Conservation (phyloP, 805 yeast species). For the Saccharomycopsis sp. region DNA sequence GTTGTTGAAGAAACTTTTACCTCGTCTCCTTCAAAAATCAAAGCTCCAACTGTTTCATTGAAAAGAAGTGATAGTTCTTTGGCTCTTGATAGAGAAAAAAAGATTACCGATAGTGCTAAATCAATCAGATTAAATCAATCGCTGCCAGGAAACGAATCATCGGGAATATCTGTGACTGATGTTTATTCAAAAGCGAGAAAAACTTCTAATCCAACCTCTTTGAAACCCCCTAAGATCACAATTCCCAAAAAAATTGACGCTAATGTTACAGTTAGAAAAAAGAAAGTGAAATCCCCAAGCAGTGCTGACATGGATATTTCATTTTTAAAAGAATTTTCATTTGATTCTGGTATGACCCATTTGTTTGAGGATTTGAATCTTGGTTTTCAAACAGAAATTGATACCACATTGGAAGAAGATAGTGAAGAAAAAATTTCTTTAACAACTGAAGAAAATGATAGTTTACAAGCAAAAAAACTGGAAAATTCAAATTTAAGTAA, state of each 20-base stretch:
- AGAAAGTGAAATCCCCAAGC: neutral
- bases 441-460: too few relatives aligned
- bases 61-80: conserved; percentile 3
- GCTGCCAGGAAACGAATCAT: neutral
- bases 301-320: conserved; percentile 2
- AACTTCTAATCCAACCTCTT: neutral
- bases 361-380: conserved; percentile 7
- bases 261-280: too few relatives aligned
- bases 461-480: too few relatives aligned
- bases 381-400: neutral
- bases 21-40: conserved; percentile 1
- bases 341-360: conserved; percentile 7
- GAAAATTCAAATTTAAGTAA: too few relatives aligned
- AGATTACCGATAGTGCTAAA: neutral
- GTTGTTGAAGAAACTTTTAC: neutral
- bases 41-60: conserved; percentile 4
- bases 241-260: neutral
- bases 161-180: neutral
- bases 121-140: neutral
- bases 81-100: neutral
- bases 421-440: too few relatives aligned
- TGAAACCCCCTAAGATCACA: neutral
- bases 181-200: neutral
- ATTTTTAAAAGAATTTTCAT: conserved; percentile 11
- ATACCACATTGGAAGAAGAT: too few relatives aligned